phyloP scores from a whole-genome alignment of 2,329 filamentous ascomycete species.

The Cladosporium austrohemisphaericum region DNA sequence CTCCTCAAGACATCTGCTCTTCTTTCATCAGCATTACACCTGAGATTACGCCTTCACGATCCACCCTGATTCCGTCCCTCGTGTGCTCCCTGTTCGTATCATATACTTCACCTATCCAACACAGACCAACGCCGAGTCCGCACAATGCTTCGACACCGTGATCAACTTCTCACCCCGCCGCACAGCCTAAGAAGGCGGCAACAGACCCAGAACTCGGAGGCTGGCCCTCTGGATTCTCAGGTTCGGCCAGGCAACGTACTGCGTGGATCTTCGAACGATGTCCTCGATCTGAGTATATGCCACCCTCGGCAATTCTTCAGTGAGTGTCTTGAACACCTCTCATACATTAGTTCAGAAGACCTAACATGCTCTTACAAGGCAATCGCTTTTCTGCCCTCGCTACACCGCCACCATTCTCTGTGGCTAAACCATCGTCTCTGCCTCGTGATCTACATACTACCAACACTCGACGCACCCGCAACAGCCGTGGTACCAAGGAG shows the following conservation, averaged over 20 bases:
- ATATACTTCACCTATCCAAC: slow-evolving; percentile 10
- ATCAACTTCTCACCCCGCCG: slow-evolving; percentile 16
- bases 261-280: neutral
- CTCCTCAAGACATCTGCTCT: neutral
- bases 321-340: no score
- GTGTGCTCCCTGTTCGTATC: slow-evolving; percentile 3
- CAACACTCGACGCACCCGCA: slow-evolving; percentile 23
- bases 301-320: slow-evolving; percentile 21
- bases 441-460: slow-evolving; percentile 17
- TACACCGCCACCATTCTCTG: slow-evolving; percentile 11
- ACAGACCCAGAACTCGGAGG: slow-evolving; percentile 15
- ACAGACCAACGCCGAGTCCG: slow-evolving; percentile 2
- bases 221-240: slow-evolving; percentile 16
- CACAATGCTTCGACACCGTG: slow-evolving; percentile 24
- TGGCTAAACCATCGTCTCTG: neutral
- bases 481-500: slow-evolving; percentile 29
- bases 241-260: neutral
- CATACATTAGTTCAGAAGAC: neutral
- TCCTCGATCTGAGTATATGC: slow-evolving; percentile 29
- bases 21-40: neutral
- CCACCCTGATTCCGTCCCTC: neutral
- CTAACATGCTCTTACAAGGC: slow-evolving; percentile 18
- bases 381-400: slow-evolving; percentile 30
- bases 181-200: slow-evolving; percentile 20
- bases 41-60: slow-evolving; percentile 3